phyloP scores from a whole-genome alignment of 768 basidiomycete species.

The Mycena leptocephala region DNA sequence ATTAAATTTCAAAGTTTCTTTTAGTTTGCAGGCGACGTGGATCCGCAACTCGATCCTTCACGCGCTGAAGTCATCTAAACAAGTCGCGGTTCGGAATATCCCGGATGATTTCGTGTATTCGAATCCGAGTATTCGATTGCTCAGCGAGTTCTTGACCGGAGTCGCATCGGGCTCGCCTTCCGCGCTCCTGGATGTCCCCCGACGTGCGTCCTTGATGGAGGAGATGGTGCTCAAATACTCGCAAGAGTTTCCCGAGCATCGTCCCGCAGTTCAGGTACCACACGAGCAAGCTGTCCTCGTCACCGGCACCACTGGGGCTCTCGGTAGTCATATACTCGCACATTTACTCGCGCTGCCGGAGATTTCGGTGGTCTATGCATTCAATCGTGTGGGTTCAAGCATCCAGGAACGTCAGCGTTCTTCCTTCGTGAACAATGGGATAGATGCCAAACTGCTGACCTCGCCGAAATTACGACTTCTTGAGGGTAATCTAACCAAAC shows the following conservation, averaged over 20 bases:
- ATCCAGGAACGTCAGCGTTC: not conserved
- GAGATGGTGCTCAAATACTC: constrained; percentile 31
- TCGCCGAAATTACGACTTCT: not conserved
- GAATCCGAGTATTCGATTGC: not conserved
- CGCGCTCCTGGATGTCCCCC: not conserved
- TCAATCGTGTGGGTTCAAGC: too few species aligned
- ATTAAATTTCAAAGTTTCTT: too few species aligned
- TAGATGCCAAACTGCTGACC: not conserved
- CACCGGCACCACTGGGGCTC: constrained; percentile 53
- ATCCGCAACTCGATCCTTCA: constrained; percentile 14
- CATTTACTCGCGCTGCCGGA: constrained; percentile 35
- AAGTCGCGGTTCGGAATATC: not conserved
- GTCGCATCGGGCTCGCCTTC: not conserved
- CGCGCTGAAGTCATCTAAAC: not conserved
- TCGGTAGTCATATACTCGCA: constrained; percentile 50
- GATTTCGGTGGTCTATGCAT: too few species aligned
- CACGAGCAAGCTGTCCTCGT: constrained; percentile 42
- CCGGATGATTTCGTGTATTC: not conserved
- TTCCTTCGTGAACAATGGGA: not conserved
- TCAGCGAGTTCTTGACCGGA: not conserved
- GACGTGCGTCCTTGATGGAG: constrained; percentile 26
- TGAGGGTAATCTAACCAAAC: not conserved
- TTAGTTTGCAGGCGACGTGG: constrained; percentile 24
- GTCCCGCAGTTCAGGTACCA: not conserved
- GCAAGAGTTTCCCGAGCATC: not conserved